Conservation (phyloP, 2,329 filamentous ascomycete genomes). For the Fusarium coicis region DNA sequence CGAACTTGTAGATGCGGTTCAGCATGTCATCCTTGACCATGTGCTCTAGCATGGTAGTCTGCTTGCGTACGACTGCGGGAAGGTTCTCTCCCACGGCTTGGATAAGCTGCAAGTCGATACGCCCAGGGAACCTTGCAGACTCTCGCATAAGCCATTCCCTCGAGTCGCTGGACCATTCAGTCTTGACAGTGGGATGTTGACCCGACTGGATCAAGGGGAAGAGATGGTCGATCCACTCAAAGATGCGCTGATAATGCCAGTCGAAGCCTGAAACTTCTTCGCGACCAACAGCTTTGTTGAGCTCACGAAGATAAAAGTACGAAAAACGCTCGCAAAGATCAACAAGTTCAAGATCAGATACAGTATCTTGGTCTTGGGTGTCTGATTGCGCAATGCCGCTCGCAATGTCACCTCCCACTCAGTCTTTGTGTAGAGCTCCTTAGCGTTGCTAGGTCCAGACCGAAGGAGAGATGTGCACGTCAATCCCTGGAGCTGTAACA, state of each 20-base stretch:
- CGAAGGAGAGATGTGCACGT: slow-evolving; percentile 1
- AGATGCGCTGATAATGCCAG: neutral
- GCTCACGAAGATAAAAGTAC: slow-evolving; percentile 1
- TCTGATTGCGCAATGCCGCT: neutral
- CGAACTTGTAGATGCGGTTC: slow-evolving; percentile 46
- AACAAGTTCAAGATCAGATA: slow-evolving; percentile 3
- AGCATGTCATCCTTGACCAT: slow-evolving; percentile 50
- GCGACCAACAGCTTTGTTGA: neutral
- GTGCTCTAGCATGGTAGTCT: slow-evolving; percentile 51
- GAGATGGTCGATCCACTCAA: slow-evolving; percentile 4
- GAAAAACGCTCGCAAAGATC: slow-evolving; percentile 1
- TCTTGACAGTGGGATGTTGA: neutral
- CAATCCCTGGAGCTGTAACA: slow-evolving; percentile 1
- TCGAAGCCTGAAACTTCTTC: neutral
- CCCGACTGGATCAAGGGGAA: neutral
- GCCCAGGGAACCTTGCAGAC: neutral
- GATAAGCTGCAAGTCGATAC: slow-evolving; percentile 41
- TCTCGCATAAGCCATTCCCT: neutral
- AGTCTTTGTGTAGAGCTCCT: slow-evolving; percentile 2
- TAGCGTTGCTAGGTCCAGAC: neutral
- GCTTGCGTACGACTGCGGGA: slow-evolving; percentile 47
- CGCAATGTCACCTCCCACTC: slow-evolving; percentile 2
- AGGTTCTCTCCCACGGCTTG: slow-evolving; percentile 49
- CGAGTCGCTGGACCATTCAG: neutral
- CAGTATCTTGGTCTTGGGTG: neutral